Percentiles rank a stretch among this genome's conserved stretches.
phyloP scores from a whole-genome alignment of 108 stramenopile species.

The Discostella stelligeroides region DNA sequence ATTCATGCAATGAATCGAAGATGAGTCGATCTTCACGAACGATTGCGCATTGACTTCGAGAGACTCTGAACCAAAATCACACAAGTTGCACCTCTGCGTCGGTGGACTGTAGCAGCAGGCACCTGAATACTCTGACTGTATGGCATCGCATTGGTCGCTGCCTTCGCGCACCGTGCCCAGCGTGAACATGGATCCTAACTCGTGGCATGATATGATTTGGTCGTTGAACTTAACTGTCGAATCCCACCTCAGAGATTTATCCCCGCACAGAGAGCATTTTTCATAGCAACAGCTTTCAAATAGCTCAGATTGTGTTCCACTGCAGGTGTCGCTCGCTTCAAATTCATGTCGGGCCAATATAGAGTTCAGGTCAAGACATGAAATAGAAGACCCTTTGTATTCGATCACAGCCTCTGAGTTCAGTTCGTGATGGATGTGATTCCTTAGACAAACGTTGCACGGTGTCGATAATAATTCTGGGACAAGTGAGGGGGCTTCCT shows the following conservation, averaged over 20 bases:
- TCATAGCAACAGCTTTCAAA: constrained; percentile 53
- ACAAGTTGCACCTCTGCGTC: constrained; percentile 35
- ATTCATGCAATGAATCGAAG: constrained; percentile 36
- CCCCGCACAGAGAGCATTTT: constrained; percentile 51
- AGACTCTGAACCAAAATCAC: constrained; percentile 25
- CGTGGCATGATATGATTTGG: constrained; percentile 45
- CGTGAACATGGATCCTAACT: constrained; percentile 37
- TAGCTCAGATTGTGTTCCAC: constrained; percentile 38
- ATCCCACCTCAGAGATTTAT: constrained; percentile 37
- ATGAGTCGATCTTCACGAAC: constrained; percentile 40
- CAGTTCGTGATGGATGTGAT: constrained; percentile 37
- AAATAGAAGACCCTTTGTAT: constrained; percentile 47
- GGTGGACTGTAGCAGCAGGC: constrained; percentile 49
- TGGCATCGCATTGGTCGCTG: constrained; percentile 46
- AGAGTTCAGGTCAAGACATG: constrained; percentile 51
- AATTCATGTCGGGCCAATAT: constrained; percentile 43
- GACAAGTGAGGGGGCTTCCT: background rate
- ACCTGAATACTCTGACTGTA: constrained; percentile 34
- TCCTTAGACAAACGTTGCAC: constrained; percentile 44
- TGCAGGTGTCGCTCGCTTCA: constrained; percentile 42
- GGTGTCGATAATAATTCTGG: background rate
- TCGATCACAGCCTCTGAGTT: constrained; percentile 40
- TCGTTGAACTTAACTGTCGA: constrained; percentile 49
- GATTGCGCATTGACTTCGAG: constrained; percentile 38
- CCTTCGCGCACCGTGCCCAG: constrained; percentile 27